A percentile compares a stretch with the other conserved stretches of the same genome.
Conservation (phyloP, 345 rosid genomes). For the Aegle marmelos region DNA sequence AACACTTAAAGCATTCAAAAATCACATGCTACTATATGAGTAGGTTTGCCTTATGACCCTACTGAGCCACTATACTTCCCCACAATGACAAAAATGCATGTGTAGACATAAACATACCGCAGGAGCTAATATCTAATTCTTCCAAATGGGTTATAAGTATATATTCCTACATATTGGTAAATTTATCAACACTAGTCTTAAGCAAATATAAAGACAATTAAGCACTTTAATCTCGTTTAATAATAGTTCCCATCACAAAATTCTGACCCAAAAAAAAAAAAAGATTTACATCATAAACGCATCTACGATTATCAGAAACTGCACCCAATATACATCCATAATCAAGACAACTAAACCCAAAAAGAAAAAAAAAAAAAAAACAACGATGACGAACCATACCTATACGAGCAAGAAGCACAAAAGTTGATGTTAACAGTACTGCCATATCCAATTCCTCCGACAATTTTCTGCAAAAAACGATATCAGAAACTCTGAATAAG, state of each 20-base stretch:
- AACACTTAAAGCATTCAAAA: background rate
- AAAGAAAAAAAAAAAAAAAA: background rate
- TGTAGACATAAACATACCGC: background rate
- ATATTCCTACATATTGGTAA: background rate
- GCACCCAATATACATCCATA: background rate
- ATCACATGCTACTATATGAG: background rate
- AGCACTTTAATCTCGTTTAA: background rate
- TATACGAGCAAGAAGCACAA: conserved; percentile 86
- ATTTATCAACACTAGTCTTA: background rate
- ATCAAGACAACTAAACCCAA: background rate
- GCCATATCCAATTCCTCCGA: conserved; percentile 62
- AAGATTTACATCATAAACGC: background rate
- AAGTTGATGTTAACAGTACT: conserved; percentile 64
- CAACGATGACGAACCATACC: conserved; percentile 24
- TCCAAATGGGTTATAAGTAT: background rate
- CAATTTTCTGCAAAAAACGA: conserved; percentile 36
- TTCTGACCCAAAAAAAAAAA: background rate
- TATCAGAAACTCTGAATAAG: background rate
- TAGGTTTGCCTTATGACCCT: background rate
- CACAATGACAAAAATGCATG: background rate
- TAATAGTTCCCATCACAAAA: conserved; percentile 3
- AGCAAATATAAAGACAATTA: background rate
- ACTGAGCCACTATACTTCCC: background rate
- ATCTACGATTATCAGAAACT: background rate
- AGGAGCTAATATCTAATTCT: background rate